Conservation (phyloP, 176 grass and related monocot genomes). For the Oryza officinalis region DNA sequence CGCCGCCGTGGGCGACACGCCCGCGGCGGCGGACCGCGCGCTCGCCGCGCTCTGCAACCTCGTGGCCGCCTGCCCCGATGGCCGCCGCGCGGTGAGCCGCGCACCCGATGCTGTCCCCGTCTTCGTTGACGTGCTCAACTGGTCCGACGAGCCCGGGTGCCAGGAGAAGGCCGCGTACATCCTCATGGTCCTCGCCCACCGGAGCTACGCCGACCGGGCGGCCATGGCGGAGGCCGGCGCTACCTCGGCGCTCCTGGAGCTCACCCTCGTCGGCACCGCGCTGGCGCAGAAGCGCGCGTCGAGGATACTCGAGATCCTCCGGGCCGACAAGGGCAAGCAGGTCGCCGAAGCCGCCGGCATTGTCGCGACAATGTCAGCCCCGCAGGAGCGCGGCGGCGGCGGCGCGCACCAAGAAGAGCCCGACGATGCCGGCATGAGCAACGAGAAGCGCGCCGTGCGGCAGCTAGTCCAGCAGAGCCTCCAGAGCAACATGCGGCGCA, state of each 20-base stretch:
- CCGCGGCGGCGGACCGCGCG: constrained; percentile 47
- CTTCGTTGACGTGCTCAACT: constrained; percentile 81
- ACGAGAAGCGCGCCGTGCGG: constrained; percentile 78
- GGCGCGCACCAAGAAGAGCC: background rate
- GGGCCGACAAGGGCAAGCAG: constrained; percentile 77
- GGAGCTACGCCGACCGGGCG: constrained; percentile 53
- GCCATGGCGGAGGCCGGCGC: constrained; percentile 73
- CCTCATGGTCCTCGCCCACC: constrained; percentile 96
- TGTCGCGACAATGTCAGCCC: constrained; percentile 68
- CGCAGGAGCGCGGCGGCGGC: constrained; percentile 39
- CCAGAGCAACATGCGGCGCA: constrained; percentile 86
- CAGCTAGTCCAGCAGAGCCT: constrained; percentile 95
- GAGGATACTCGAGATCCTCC: constrained; percentile 75
- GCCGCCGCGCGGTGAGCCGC: constrained; percentile 57
- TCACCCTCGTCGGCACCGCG: constrained; percentile 77
- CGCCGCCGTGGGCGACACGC: constrained; percentile 42
- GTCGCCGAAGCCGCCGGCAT: constrained; percentile 29
- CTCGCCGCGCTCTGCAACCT: constrained; percentile 85
- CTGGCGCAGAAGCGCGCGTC: constrained; percentile 94
- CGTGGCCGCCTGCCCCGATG: constrained; percentile 61
- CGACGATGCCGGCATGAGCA: constrained; percentile 56
- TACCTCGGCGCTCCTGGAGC: constrained; percentile 77
- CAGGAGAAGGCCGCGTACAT: constrained; percentile 91
- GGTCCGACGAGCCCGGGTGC: constrained; percentile 72
- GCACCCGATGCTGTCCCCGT: constrained; percentile 46